Conservation (phyloP, 306 rosid species). For the Delonix regia region DNA sequence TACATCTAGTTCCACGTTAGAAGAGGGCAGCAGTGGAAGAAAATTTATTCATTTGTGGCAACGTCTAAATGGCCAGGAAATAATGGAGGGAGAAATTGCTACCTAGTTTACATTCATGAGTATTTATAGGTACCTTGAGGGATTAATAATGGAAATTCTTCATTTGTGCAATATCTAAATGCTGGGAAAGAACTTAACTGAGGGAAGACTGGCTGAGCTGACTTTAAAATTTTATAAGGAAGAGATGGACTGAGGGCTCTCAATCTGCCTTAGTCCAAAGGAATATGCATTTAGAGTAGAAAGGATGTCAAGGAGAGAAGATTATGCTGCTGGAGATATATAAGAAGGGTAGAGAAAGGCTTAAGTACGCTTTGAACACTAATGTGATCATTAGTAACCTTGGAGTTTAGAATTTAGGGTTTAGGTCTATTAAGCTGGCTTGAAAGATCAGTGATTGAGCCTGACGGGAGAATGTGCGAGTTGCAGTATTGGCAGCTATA, state of each 20-base stretch:
- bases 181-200: no score
- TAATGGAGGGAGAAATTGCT: not conserved
- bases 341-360: not conserved
- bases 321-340: no score
- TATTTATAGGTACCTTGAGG: not conserved
- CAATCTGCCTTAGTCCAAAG: not conserved
- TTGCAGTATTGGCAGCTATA: not conserved
- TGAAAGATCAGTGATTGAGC: not conserved
- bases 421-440: not conserved
- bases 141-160: not conserved
- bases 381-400: not conserved
- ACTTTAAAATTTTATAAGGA: no score
- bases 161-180: not conserved
- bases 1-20: not conserved
- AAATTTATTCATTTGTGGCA: not conserved
- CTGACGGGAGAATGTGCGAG: not conserved
- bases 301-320: not conserved
- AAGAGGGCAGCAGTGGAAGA: not conserved
- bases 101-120: not conserved
- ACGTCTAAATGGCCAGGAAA: not conserved
- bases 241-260: not conserved
- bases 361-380: not conserved
- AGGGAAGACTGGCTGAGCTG: no score
- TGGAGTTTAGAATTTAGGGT: not conserved
- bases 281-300: not conserved